Evolutionary conservation across 257 asterid genomes (phyloP).

Genomic region (Rhazya stricta): DNA sequence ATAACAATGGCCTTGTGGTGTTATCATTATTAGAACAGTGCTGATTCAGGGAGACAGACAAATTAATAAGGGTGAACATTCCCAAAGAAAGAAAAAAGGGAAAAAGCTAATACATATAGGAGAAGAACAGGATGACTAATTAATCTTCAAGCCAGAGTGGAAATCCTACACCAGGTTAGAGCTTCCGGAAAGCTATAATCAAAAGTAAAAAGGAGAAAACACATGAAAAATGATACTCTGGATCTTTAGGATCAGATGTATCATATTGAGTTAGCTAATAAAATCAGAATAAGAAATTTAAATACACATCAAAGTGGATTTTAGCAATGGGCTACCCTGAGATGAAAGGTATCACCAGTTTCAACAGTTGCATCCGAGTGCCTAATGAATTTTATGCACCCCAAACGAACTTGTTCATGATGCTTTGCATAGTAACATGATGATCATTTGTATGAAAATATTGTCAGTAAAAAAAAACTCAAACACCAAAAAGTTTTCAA

Average conservation of each 20-base stretch:
- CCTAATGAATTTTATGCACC: not conserved
- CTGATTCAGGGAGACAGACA: constrained; percentile 34
- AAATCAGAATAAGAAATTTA: not conserved
- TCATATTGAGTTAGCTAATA: not conserved
- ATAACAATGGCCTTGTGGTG: constrained; percentile 63
- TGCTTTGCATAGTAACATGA: not conserved
- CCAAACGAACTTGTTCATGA: not conserved
- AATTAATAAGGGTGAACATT: not conserved
- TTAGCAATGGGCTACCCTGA: not conserved
- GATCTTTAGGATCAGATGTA: not conserved
- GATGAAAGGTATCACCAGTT: not conserved
- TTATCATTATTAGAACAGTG: constrained; percentile 66
- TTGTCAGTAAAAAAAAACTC: not conserved
- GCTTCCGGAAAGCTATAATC: not conserved
- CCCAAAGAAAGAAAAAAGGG: not conserved
- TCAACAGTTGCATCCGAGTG: not conserved
- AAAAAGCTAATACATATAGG: not conserved
- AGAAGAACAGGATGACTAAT: not conserved
- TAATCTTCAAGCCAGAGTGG: not conserved
- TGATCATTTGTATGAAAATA: not conserved
- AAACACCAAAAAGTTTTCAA: not conserved
- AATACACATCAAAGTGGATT: not conserved
- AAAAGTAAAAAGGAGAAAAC: not conserved
- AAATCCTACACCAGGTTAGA: not conserved
- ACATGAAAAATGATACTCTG: not conserved